These are phyloP conservation scores for Rubus idaeus DNA, from an alignment of 306 rosid species.

Conservation along the genomic window DNA sequence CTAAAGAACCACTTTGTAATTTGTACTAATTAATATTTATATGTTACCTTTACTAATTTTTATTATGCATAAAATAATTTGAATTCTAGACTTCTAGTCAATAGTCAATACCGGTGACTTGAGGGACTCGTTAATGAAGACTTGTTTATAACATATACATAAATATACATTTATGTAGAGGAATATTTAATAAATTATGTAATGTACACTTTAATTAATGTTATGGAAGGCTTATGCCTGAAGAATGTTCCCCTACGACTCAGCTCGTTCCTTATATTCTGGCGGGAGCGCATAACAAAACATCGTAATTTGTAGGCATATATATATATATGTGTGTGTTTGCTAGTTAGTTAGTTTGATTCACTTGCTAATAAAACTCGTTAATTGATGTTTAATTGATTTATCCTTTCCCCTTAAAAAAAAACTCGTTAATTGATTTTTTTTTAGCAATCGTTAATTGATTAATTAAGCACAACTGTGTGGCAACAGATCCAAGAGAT, in stretches of 20 bases:
- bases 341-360: background rate
- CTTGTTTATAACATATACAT: background rate
- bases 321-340: background rate
- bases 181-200: too few relatives aligned
- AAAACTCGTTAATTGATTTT: too few relatives aligned
- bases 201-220: background rate
- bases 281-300: background rate
- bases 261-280: background rate
- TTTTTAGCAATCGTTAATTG: too few relatives aligned
- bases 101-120: background rate
- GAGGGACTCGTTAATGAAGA: background rate
- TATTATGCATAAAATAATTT: too few relatives aligned
- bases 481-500: constrained; percentile 4
- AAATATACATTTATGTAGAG: too few relatives aligned
- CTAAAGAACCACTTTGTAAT: too few relatives aligned
- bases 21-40: too few relatives aligned
- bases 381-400: too few relatives aligned
- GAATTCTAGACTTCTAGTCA: background rate
- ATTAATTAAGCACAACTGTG: background rate
- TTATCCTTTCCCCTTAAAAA: too few relatives aligned
- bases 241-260: background rate
- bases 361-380: background rate
- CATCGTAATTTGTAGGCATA: background rate
- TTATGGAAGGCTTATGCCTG: background rate
- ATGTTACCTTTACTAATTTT: too few relatives aligned